Base-by-base conservation (phyloP, 148 eudicot species). In the Cornus kousa region DNA sequence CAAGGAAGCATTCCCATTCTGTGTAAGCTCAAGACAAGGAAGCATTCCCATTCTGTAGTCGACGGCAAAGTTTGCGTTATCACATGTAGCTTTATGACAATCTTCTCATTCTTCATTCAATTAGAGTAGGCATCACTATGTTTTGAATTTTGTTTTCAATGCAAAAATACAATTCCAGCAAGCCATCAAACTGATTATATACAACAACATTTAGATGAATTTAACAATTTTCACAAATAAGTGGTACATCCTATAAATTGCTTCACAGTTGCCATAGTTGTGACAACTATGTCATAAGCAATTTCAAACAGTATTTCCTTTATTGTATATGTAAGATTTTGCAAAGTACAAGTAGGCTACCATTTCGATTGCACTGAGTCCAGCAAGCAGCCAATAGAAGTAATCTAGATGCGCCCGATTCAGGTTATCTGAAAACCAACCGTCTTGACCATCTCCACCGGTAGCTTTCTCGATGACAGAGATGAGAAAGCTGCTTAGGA, bases 361-460 rank as follows among this genome's bases (percentile, higher is more conserved):
- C 19, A 53, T 11, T 53, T 13, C 59, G 17, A 53, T 0, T 53
- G 59, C 59, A 53, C 59, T 53, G 2, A 53, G 17, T 53, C 17
- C 59, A 53, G 59, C 59, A 13, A 88, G 91, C 3, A 87, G 67
- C 86, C 86, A 87, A 70, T 88, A 93, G 66, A 88, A 91, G 81
- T 90, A 90, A 81, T 91, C 91, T 14, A 92, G 87, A 80, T 92
- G 97, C 7, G 87, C 94, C 67, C 84, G 77, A 67, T 92, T 90
- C 43, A 91, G 77, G 81, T 92, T 89, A 28, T 84, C 78, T 17
- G 90, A 68, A 73, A 92, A 89, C 94, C 97, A 90, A 64, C 97
- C 80, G 32, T 68, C 82, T 19, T 68, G 67, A 16, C 87, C 91
- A 40, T 72, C 74, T 2, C 81, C 75, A 11, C 85, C 67, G 1